A percentile compares a stretch with the other conserved stretches of the same genome.
phyloP scores from a whole-genome alignment of 2,329 filamentous ascomycete genomes.

The Xenosphaeropsis pyriputrescens region DNA sequence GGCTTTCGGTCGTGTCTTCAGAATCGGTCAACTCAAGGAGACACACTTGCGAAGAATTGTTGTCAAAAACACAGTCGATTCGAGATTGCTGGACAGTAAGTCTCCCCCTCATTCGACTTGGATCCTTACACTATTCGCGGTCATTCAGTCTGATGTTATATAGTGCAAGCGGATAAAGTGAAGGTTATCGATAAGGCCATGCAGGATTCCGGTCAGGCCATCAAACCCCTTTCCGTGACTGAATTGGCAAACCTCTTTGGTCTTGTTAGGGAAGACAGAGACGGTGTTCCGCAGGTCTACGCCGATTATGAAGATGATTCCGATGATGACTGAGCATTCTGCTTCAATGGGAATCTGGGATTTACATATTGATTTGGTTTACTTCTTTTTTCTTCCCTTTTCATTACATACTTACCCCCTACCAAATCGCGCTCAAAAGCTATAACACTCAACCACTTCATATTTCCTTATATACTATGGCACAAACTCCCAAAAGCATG shows the following conservation, averaged over 20 bases:
- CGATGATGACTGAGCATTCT: neutral
- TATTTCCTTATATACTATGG: no score
- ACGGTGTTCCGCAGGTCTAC: neutral
- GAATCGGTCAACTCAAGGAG: conserved; percentile 47
- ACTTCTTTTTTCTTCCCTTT: no score
- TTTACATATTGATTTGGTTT: no score
- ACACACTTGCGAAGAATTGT: conserved; percentile 44
- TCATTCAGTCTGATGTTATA: no score
- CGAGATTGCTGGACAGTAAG: conserved; percentile 39
- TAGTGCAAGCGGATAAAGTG: conserved; percentile 25
- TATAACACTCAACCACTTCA: no score
- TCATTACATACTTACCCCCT: no score
- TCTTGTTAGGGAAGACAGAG: neutral
- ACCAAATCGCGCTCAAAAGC: no score
- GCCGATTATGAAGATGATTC: neutral
- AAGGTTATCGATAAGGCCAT: conserved; percentile 22
- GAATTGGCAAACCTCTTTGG: conserved; percentile 32
- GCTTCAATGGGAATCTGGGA: no score
- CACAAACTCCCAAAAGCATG: no score
- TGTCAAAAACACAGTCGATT: conserved; percentile 40
- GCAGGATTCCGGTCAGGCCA: conserved; percentile 5
- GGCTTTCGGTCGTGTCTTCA: conserved; percentile 41
- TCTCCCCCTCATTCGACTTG: conserved; percentile 3
- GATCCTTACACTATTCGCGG: no score
- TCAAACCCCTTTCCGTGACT: conserved; percentile 13